Evolutionary conservation across 352 stramenopile genomes (phyloP).

Genomic region (Phytopythium helicoides): DNA sequence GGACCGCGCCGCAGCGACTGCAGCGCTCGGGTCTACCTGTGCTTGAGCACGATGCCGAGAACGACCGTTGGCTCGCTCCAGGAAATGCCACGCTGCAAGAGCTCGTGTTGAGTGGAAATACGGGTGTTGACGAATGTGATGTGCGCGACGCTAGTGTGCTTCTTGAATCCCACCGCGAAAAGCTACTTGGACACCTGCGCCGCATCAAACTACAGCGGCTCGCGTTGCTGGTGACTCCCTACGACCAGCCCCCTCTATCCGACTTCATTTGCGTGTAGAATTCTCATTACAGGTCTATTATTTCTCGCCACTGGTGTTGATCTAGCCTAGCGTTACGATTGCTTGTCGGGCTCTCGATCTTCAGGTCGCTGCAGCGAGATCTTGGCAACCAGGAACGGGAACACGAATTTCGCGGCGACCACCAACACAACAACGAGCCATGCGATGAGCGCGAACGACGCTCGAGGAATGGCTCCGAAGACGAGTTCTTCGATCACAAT

Average conservation of each 20-base stretch:
- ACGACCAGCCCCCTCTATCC: constrained; percentile 14
- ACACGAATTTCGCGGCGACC: constrained; percentile 27
- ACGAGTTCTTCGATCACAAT: constrained; percentile 76
- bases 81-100: constrained; percentile 63
- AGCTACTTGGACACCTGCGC: constrained; percentile 46
- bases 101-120: constrained; percentile 65
- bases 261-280: constrained; percentile 18
- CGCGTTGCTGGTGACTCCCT: constrained; percentile 9
- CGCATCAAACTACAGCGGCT: constrained; percentile 71
- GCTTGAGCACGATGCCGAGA: constrained; percentile 34
- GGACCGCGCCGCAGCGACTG: constrained; percentile 45
- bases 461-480: constrained; percentile 41
- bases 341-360: constrained; percentile 18
- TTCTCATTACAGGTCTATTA: neutral
- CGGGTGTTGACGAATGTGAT: constrained; percentile 29
- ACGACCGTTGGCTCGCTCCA: constrained; percentile 51
- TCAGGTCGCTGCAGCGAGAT: constrained; percentile 40
- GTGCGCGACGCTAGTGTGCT: constrained; percentile 31
- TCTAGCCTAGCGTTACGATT: neutral
- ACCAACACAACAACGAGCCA: constrained; percentile 49
- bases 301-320: neutral
- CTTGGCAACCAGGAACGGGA: constrained; percentile 54
- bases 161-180: constrained; percentile 34
- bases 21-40: constrained; percentile 55
- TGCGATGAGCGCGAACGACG: constrained; percentile 51